A percentile compares a stretch with the other conserved stretches of the same genome.
Evolutionary conservation across 2,329 filamentous ascomycete species (phyloP).

Genomic region (Madurella fahalii): DNA sequence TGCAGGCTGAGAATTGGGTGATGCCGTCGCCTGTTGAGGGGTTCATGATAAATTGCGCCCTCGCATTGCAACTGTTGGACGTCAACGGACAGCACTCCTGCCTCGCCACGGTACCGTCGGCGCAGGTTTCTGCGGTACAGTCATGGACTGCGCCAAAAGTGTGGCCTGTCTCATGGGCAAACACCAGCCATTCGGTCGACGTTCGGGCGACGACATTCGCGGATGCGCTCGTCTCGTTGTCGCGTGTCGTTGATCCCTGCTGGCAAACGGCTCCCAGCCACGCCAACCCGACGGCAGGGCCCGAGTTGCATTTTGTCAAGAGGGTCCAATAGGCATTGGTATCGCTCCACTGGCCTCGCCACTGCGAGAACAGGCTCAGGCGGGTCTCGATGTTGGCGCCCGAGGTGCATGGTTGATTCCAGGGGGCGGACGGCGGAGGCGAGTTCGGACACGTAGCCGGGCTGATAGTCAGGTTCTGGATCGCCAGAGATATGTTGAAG

Average conservation of each 20-base stretch:
- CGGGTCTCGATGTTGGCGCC: constrained; percentile 67
- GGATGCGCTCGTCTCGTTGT: constrained; percentile 70
- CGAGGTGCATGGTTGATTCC: constrained; percentile 74
- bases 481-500: constrained; percentile 91
- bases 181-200: constrained; percentile 85
- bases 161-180: constrained; percentile 90
- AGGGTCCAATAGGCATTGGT: constrained; percentile 91
- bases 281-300: constrained; percentile 80
- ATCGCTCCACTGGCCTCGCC: constrained; percentile 76
- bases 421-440: constrained; percentile 63
- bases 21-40: constrained; percentile 74
- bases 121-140: constrained; percentile 67
- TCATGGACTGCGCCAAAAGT: constrained; percentile 97
- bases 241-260: constrained; percentile 51
- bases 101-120: constrained; percentile 48
- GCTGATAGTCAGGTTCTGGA: constrained; percentile 79
- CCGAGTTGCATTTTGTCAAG: constrained; percentile 75
- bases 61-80: constrained; percentile 64
- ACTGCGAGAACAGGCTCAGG: constrained; percentile 81
- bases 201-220: constrained; percentile 88
- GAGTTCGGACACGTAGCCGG: constrained; percentile 70
- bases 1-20: constrained; percentile 79
- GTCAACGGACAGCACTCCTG: constrained; percentile 77
- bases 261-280: constrained; percentile 89
- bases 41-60: constrained; percentile 89